Evolutionary conservation across 352 stramenopile genomes (phyloP), one percentile per base, ranked within the genome.

Genomic region (Phytophthora agathidicida): DNA sequence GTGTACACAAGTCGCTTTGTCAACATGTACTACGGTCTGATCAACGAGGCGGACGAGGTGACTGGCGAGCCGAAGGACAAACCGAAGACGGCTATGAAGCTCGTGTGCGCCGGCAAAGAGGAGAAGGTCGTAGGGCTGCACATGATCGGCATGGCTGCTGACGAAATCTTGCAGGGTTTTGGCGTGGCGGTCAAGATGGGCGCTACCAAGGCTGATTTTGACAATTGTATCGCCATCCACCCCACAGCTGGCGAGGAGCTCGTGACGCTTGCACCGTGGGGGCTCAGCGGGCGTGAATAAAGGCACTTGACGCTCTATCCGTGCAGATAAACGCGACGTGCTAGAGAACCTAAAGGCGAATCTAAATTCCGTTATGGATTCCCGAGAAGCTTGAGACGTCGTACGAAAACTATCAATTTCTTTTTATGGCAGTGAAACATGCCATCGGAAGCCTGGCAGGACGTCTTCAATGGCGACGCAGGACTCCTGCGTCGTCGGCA

Each of bases 101-200:
- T 98, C 24, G 86, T 99, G 39, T 97, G 83, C 55, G 70, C 79
- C 8, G 94, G 92, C 27, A 60, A 82, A 20, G 65, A 96, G 1
- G 92, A 98, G 71, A 87, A 85, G 26, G 96, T 99, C 20, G 95
- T 99, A 30, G 98, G 98, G 37, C 73, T 99, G 6, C 98, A 99
- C 72, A 76, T 98, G 37, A 96, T 98, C 43, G 97, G 96, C 44
- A 88, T 97, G 61, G 92, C 78, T 13, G 91, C 91, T 5, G 97
- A 99, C 73, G 97, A 99, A 83, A 99, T 99, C 75, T 72, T 99
- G 57, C 98, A 99, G 77, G 97, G 97, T 51, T 99, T 99, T 68
- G 98, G 88, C 45, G 95, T 99, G 17, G 97, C 98, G 2, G 91
- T 99, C 58, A 99, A 99, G 73, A 98, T 99, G 92, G 96, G 95